Evolutionary conservation across 352 stramenopile genomes (phyloP).

Genomic region (Pythium sp.): DNA sequence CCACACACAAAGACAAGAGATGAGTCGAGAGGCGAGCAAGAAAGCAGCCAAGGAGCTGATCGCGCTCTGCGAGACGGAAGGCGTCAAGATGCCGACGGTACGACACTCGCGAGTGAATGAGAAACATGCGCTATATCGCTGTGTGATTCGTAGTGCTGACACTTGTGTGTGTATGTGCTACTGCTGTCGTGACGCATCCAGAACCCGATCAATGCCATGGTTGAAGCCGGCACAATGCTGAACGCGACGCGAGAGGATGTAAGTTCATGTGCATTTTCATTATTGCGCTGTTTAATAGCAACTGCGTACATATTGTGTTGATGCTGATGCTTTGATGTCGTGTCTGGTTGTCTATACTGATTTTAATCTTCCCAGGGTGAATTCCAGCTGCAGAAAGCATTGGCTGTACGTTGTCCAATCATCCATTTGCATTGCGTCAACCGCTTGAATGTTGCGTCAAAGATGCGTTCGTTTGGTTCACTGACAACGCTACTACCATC

Average conservation of each 20-base stretch:
- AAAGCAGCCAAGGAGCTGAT: slow-evolving; percentile 79
- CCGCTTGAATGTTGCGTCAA: not conserved
- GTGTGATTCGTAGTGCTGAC: not conserved
- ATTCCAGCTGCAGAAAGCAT: slow-evolving; percentile 67
- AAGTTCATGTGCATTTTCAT: slow-evolving; percentile 6
- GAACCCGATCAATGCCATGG: slow-evolving; percentile 75
- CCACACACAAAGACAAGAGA: not conserved
- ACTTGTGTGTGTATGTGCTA: not conserved
- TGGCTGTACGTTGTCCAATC: slow-evolving; percentile 34
- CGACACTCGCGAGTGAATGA: slow-evolving; percentile 6
- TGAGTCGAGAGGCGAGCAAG: slow-evolving; percentile 47
- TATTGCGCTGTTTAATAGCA: not conserved
- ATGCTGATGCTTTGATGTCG: not conserved
- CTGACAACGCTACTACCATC: no score
- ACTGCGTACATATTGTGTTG: not conserved
- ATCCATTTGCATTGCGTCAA: not conserved
- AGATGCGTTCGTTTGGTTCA: not conserved
- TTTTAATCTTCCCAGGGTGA: slow-evolving; percentile 39
- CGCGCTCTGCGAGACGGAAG: slow-evolving; percentile 70
- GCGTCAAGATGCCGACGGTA: slow-evolving; percentile 79
- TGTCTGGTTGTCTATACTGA: slow-evolving; percentile 4
- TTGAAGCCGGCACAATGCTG: slow-evolving; percentile 81
- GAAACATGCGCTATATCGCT: not conserved
- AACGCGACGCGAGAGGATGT: slow-evolving; percentile 81
- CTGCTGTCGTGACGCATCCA: slow-evolving; percentile 15